A percentile compares a stretch with the other conserved stretches of the same genome.
Evolutionary conservation across 345 rosid species (phyloP).

Genomic region (Hypericum androsaemum): DNA sequence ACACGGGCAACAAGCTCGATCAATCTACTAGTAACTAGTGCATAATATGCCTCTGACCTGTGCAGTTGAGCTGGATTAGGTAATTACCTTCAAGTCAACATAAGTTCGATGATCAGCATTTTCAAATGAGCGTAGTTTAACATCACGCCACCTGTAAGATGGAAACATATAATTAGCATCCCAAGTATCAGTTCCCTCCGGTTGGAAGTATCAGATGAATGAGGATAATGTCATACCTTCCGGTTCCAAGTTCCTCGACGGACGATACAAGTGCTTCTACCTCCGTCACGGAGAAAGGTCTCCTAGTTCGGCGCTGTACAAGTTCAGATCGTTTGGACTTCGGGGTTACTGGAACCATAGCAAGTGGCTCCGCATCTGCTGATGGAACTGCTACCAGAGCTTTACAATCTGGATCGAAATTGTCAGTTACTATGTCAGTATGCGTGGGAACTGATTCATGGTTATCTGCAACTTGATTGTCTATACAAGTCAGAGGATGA

Average conservation of each 20-base stretch:
- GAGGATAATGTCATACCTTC: slow-evolving; percentile 48
- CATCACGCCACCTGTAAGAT: slow-evolving; percentile 75
- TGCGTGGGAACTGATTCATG: slow-evolving; percentile 31
- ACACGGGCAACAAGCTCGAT: background rate
- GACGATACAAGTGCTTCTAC: slow-evolving; percentile 90
- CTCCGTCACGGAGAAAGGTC: slow-evolving; percentile 94
- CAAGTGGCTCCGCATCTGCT: slow-evolving; percentile 41
- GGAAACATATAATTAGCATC: slow-evolving; percentile 4
- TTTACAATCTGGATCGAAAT: slow-evolving; percentile 43
- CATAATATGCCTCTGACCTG: too few species aligned
- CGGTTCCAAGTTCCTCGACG: slow-evolving; percentile 89
- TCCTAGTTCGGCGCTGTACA: slow-evolving; percentile 86
- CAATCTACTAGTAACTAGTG: too few species aligned
- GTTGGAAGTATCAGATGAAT: background rate
- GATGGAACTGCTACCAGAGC: slow-evolving; percentile 61
- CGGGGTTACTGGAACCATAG: slow-evolving; percentile 55
- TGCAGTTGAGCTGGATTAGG: too few species aligned
- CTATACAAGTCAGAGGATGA: slow-evolving; percentile 15
- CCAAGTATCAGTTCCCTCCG: background rate
- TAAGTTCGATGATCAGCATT: slow-evolving; percentile 68
- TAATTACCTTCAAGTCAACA: slow-evolving; percentile 67
- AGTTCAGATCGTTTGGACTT: slow-evolving; percentile 61
- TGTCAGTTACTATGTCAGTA: slow-evolving; percentile 37
- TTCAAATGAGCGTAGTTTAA: slow-evolving; percentile 62
- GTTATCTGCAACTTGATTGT: slow-evolving; percentile 30